phyloP scores from a whole-genome alignment of 495 filamentous ascomycete genomes.

The Aspergillus olivimuriae region DNA sequence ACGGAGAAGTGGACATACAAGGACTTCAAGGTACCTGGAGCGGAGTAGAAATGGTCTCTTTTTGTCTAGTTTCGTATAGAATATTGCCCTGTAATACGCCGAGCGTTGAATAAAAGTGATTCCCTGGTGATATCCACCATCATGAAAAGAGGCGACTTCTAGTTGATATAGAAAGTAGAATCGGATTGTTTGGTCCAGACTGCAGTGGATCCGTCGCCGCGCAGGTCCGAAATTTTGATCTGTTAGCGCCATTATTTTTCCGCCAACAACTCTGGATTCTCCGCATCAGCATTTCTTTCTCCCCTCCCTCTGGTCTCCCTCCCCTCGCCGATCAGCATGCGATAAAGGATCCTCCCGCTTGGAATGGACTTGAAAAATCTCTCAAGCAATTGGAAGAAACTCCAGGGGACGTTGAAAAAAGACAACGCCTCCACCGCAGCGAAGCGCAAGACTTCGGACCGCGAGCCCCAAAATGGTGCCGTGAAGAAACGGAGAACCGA shows the following conservation, averaged over 20 bases:
- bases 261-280: too few relatives aligned
- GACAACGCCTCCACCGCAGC: constrained; percentile 25
- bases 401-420: constrained; percentile 58
- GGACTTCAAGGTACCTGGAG: constrained; percentile 66
- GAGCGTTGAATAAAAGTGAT: too few relatives aligned
- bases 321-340: too few relatives aligned
- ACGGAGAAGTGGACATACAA: constrained; percentile 98
- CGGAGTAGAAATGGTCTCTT: constrained; percentile 18
- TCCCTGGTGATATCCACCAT: constrained; percentile 1
- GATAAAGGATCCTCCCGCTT: too few relatives aligned
- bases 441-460: constrained; percentile 36
- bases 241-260: too few relatives aligned
- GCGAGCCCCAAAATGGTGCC: constrained; percentile 23
- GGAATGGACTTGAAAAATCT: constrained; percentile 42
- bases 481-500: constrained; percentile 35
- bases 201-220: too few relatives aligned
- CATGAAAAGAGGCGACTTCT: constrained; percentile 2
- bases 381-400: constrained; percentile 68
- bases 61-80: constrained; percentile 14
- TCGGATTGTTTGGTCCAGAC: too few relatives aligned
- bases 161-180: too few relatives aligned
- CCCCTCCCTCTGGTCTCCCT: too few relatives aligned
- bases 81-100: constrained; percentile 1
- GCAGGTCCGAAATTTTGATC: too few relatives aligned
- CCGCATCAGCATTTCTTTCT: too few relatives aligned